Conservation (phyloP, 2,329 filamentous ascomycete species). For the Nothophaeocryptopus gaeumannii region DNA sequence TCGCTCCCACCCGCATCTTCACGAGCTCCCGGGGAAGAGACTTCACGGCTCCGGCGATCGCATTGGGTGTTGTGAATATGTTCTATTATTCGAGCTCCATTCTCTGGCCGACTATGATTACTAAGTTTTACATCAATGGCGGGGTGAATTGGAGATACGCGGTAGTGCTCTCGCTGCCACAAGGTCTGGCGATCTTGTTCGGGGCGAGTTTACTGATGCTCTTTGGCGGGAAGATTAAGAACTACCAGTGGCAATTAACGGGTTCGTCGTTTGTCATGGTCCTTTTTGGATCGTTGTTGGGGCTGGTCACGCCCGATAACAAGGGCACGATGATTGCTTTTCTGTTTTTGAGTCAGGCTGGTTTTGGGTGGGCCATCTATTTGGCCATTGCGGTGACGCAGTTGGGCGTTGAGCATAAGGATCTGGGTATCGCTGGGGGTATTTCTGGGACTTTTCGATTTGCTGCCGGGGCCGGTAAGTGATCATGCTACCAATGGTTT, state of each 20-base stretch:
- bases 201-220: constrained; percentile 43
- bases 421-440: constrained; percentile 25
- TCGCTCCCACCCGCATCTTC: constrained; percentile 49
- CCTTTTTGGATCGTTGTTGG: constrained; percentile 47
- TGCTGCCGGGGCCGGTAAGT: constrained; percentile 11
- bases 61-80: constrained; percentile 50
- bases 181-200: constrained; percentile 46
- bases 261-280: constrained; percentile 48
- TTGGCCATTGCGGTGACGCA: constrained; percentile 35
- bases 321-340: constrained; percentile 32
- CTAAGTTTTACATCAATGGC: constrained; percentile 39
- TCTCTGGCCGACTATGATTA: constrained; percentile 39
- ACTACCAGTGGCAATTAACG: constrained; percentile 50
- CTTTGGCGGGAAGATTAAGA: constrained; percentile 44
- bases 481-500: not conserved
- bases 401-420: constrained; percentile 30
- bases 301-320: constrained; percentile 43
- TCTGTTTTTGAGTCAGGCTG: constrained; percentile 22
- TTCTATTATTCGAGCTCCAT: constrained; percentile 48
- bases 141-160: constrained; percentile 16
- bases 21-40: constrained; percentile 46
- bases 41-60: constrained; percentile 41
- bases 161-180: constrained; percentile 42
- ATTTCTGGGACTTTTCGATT: constrained; percentile 18
- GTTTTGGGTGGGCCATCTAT: constrained; percentile 35